Percentiles rank a stretch among this genome's conserved stretches.
phyloP scores from a whole-genome alignment of 148 eudicot genomes.

The Diospyros kaki region DNA sequence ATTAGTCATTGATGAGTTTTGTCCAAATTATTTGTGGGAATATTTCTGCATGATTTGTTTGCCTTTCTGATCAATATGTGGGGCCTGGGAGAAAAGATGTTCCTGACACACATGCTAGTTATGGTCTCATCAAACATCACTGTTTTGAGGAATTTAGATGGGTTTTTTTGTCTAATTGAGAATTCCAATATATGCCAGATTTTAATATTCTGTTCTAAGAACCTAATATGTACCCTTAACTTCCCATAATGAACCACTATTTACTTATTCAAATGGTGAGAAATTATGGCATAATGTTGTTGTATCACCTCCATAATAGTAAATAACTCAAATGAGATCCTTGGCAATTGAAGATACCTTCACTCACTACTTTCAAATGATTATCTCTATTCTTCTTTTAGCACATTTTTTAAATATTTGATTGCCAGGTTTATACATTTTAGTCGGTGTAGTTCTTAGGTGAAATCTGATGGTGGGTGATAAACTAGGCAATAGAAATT shows the following conservation, averaged over 20 bases:
- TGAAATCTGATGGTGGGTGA: background rate
- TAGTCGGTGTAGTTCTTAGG: background rate
- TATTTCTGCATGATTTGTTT: conserved; percentile 26
- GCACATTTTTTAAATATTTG: background rate
- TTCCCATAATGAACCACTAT: background rate
- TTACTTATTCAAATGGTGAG: background rate
- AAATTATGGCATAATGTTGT: background rate
- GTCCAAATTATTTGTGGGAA: conserved; percentile 21
- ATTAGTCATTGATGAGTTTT: background rate
- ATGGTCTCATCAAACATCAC: background rate
- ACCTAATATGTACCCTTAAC: background rate
- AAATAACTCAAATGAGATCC: background rate
- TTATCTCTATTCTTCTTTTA: background rate
- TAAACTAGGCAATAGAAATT: background rate
- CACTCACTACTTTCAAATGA: background rate
- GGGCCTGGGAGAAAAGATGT: conserved; percentile 28
- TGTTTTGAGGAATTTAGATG: background rate
- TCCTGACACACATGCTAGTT: conserved; percentile 13
- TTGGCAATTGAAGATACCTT: background rate
- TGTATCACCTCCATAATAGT: background rate
- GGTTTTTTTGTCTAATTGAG: background rate
- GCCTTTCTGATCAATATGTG: conserved; percentile 14
- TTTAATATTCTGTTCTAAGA: background rate
- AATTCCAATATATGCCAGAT: background rate
- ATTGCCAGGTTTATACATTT: background rate